Evolutionary conservation across 768 basidiomycete species (phyloP), one percentile per base, ranked within the genome.

Genomic region (Psilocybe sp.): DNA sequence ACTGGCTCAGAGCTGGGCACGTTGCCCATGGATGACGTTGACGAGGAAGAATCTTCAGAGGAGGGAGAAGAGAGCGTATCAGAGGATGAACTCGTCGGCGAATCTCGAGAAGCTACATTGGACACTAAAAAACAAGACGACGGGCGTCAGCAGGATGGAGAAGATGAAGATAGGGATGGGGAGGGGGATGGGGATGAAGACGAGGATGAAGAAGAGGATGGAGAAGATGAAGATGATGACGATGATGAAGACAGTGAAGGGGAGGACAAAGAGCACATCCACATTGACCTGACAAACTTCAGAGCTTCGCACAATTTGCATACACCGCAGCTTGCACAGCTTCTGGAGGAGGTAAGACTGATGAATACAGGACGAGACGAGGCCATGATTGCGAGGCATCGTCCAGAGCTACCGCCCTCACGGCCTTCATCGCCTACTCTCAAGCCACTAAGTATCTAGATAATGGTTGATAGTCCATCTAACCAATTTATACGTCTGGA

Each of bases 1-100:
- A 89, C 89, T 0, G 88, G 86, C 0, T 79, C 70, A 11, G 56
- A 72, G 45, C 65, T 91, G 34, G 89, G 89, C 0, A 72, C 68
- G 1, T 58, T 80, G 20, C 78, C 77, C 7, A 58, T 64, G 35
- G 67, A 69, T 38, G 71, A 69, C 0, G 63, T 68, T 11, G 63
- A 65, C 0, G 68, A 62, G 1, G 66, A 65, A 0, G 66, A 62
- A 7, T 61, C 58, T 2, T 63, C 65, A 0, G 63, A 69, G 8
- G 65, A 64, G 2, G 67, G n/a, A n/a, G n/a, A 60, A 3, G 63
- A 65, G 0, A 64, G 63, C 0, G 69, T 66, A 13, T 62, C 66
- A 3, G 66, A 68, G 0, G 68, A 68, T 3, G 62, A 63, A 0
- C 66, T 65, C 4, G 65, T 66, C 13, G 67, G 66, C 3, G 35